Percentiles rank a stretch among this genome's conserved stretches.
Conservation (phyloP, 169 alveolate species). For the Miamiensis avidus region DNA sequence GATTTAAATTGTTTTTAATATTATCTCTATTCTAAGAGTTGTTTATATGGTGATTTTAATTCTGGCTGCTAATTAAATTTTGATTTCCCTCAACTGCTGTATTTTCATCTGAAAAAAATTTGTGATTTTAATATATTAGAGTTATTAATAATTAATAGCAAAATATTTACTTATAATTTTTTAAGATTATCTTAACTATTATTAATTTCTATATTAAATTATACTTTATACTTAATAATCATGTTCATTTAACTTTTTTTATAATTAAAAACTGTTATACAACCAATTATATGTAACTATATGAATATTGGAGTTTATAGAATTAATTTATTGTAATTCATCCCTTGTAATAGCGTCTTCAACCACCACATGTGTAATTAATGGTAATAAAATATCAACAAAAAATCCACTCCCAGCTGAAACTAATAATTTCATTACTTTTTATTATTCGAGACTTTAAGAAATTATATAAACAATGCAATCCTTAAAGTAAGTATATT, state of each 20-base stretch:
- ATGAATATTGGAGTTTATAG: too few species aligned
- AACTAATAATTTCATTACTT: too few species aligned
- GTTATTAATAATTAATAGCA: not conserved
- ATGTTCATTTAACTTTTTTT: not conserved
- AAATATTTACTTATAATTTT: too few species aligned
- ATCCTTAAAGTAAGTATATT: not conserved
- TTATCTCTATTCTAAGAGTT: too few species aligned
- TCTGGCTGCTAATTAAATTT: too few species aligned
- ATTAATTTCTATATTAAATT: too few species aligned
- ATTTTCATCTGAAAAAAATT: too few species aligned
- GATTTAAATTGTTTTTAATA: too few species aligned
- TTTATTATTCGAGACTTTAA: not conserved
- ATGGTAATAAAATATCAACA: not conserved
- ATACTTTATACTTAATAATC: not conserved
- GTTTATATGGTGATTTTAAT: too few species aligned
- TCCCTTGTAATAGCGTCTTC: not conserved
- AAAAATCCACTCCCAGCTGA: not conserved
- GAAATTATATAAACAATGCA: not conserved
- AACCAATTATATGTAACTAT: not conserved
- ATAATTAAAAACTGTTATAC: not conserved
- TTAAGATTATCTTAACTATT: not conserved
- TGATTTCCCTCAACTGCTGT: too few species aligned
- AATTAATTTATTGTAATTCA: not conserved
- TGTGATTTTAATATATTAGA: not conserved
- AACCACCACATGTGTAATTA: not conserved